Evolutionary conservation across 2,329 filamentous ascomycete species (phyloP).

Genomic region (Alternaria triticimaculans): DNA sequence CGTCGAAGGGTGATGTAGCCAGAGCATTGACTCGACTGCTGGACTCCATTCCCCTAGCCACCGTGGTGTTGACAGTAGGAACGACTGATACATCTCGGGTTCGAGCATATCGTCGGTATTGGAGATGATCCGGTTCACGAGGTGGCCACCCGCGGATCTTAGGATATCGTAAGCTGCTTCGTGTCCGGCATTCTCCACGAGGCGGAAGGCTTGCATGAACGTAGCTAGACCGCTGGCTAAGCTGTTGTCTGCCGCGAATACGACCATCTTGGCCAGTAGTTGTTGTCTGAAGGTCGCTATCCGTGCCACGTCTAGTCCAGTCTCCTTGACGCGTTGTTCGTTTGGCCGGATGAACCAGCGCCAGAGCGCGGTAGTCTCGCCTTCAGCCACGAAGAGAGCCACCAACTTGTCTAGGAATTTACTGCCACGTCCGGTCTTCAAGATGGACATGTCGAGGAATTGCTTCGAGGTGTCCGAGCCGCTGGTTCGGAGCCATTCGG

Average conservation of each 20-base stretch:
- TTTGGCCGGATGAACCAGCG: slow-evolving; percentile 35
- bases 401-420: slow-evolving; percentile 30
- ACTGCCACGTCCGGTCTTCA: slow-evolving; percentile 10
- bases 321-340: slow-evolving; percentile 26
- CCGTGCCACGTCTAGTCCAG: slow-evolving; percentile 15
- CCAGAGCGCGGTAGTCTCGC: slow-evolving; percentile 32
- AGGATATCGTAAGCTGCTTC: slow-evolving; percentile 17
- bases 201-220: slow-evolving; percentile 34
- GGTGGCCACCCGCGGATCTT: slow-evolving; percentile 29
- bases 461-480: slow-evolving; percentile 35
- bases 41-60: slow-evolving; percentile 35
- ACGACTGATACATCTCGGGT: slow-evolving; percentile 31
- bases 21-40: slow-evolving; percentile 36
- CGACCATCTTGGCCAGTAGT: slow-evolving; percentile 35
- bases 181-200: slow-evolving; percentile 17
- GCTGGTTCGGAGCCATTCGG: slow-evolving; percentile 41
- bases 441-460: slow-evolving; percentile 29
- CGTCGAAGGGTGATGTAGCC: slow-evolving; percentile 37
- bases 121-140: slow-evolving; percentile 35
- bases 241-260: slow-evolving; percentile 12
- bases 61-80: slow-evolving; percentile 23
- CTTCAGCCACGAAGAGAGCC: slow-evolving; percentile 29
- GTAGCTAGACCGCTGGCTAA: slow-evolving; percentile 26
- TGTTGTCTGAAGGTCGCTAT: slow-evolving; percentile 27
- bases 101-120: slow-evolving; percentile 10